Base-by-base conservation (phyloP, 176 grass and related monocot species). In the Hordeum marinum region DNA sequence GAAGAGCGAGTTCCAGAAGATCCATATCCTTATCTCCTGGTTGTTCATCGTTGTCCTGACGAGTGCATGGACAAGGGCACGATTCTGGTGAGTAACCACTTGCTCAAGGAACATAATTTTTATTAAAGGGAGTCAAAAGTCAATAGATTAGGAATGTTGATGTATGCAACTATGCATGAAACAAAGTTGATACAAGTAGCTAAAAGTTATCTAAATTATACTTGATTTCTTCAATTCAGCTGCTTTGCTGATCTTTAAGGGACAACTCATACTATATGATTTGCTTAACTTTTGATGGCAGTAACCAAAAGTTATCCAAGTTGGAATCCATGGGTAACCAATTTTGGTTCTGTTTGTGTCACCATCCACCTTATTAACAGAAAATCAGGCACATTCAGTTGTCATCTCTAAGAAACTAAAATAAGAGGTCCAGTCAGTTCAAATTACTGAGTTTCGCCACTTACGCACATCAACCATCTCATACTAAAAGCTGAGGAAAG, bases 1-100 rank as follows among this genome's bases (percentile, higher is more conserved):
- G 89, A 93, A 54, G 57, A 88, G 36, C 94, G 92, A 90, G 85
- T 89, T 88, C 42, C 55, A 72, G 90, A 65, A 76, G 95, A 98
- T 87, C 80, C 72, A 52, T 94, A 59, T 50, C 90, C 75, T 5
- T 98, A 98, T 81, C 95, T 98, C 43, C 79, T 98, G 20, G 69
- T 94, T 72, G 15, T 17, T 52, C 48, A 17, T 52, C 13, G 14
- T 52, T 17, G 15, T 52, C 15, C 48, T 52, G 48, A 5, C 45
- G 12, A 36, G 29, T 36, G 35, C 35, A 83, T 24, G 20, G 65
- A 86, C 65, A 58, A 59, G 59, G 88, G 88, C 65, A 83, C 88
- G 37, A 25, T 90, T 83, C 20, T 90, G 74, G 88, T 90, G 79
- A 86, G 84, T 26, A 72, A 57, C 23, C 60, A 55, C 50, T 54